These are phyloP conservation scores for Botrytis paeoniae DNA, from an alignment of 2,329 filamentous ascomycete genomes.

Conservation along the genomic window DNA sequence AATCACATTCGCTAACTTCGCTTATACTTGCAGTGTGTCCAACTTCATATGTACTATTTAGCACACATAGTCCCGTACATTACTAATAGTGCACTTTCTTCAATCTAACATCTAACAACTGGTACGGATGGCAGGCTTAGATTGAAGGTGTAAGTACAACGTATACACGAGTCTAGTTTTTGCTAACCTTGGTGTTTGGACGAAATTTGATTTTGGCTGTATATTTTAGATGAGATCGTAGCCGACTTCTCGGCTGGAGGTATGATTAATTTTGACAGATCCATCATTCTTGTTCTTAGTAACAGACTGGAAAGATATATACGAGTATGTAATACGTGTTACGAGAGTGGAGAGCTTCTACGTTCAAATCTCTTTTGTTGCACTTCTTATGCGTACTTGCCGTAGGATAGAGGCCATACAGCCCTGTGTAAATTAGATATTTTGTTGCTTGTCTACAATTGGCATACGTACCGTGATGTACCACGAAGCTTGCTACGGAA, in stretches of 20 bases:
- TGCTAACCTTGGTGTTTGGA: neutral
- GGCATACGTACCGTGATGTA: neutral
- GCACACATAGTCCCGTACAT: neutral
- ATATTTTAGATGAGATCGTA: neutral
- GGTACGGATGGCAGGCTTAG: neutral
- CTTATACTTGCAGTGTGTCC: too few species aligned
- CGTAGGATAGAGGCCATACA: neutral
- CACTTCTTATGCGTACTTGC: neutral
- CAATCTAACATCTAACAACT: neutral
- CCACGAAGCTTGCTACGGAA: neutral
- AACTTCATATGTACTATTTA: neutral
- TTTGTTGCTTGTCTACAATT: neutral
- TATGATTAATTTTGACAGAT: fast-evolving
- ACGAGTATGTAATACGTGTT: neutral
- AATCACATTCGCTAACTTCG: neutral
- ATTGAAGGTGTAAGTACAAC: fast-evolving
- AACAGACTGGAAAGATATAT: neutral
- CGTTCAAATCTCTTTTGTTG: neutral
- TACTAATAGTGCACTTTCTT: neutral
- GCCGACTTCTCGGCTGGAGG: too few species aligned
- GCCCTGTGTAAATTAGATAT: too few species aligned
- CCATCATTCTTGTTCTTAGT: too few species aligned
- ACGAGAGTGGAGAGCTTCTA: neutral
- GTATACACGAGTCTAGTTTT: neutral
- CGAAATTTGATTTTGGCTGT: neutral